A percentile compares a stretch with the other conserved stretches of the same genome.
Evolutionary conservation across 1,284 basidiomycete species (phyloP).

Genomic region (Ustilago curta): DNA sequence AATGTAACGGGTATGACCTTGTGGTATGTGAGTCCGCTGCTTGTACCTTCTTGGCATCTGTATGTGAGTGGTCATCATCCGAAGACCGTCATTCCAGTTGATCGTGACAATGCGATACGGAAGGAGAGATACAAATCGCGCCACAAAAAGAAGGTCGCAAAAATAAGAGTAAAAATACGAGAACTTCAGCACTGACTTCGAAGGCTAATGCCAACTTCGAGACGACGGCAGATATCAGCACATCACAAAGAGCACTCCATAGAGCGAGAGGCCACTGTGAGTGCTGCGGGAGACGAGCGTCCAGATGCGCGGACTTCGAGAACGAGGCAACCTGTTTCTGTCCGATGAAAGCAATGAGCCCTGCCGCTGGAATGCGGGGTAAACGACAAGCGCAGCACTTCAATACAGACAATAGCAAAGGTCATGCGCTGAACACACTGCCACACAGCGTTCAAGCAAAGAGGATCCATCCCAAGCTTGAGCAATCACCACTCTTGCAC

Average conservation of each 20-base stretch:
- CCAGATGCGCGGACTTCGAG: not conserved
- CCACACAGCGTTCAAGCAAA: not conserved
- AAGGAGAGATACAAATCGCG: not conserved
- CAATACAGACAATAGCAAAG: constrained; percentile 1
- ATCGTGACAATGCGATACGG: not conserved
- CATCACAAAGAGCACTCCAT: too few species aligned
- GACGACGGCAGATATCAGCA: constrained; percentile 76
- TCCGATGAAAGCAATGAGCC: not conserved
- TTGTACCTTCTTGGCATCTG: not conserved
- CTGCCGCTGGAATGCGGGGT: not conserved
- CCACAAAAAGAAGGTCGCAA: not conserved
- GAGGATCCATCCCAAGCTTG: not conserved
- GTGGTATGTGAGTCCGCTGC: too few species aligned
- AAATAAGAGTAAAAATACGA: not conserved
- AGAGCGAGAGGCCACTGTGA: too few species aligned
- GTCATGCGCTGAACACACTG: constrained; percentile 3
- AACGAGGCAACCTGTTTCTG: not conserved
- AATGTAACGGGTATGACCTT: not conserved
- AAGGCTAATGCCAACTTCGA: constrained; percentile 80
- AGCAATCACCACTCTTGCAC: not conserved
- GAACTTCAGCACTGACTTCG: constrained; percentile 77
- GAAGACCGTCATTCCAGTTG: not conserved
- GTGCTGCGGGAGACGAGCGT: too few species aligned
- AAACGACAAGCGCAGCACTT: not conserved
- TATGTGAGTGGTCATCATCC: not conserved